Evolutionary conservation across 1,284 basidiomycete genomes (phyloP).

Genomic region (Leccinum colubrinum): DNA sequence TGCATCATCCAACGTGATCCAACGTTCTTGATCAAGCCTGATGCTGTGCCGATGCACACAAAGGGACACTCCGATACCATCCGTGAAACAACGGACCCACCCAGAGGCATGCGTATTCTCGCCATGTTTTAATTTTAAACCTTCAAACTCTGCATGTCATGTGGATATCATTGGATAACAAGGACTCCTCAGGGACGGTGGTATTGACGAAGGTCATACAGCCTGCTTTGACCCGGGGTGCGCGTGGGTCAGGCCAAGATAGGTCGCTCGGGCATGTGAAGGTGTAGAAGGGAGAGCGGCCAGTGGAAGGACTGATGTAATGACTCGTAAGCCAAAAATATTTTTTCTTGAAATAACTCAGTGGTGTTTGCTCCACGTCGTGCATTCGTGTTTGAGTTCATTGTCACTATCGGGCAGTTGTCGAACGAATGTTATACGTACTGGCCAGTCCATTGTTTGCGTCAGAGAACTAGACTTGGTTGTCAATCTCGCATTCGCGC

Average conservation of each 20-base stretch:
- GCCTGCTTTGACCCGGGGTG: not conserved
- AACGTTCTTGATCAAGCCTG: constrained; percentile 3
- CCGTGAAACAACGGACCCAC: not conserved
- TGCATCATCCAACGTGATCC: constrained; percentile 8
- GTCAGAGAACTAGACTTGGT: not conserved
- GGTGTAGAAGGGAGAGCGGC: not conserved
- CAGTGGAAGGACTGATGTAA: constrained; percentile 17
- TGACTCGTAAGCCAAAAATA: constrained; percentile 6
- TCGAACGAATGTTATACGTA: not conserved
- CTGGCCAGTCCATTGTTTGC: not conserved
- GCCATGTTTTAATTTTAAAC: not conserved
- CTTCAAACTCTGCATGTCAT: not conserved
- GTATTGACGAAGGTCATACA: not conserved
- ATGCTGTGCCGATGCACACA: not conserved
- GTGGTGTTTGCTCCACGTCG: not conserved
- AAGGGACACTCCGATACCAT: not conserved
- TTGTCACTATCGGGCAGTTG: not conserved
- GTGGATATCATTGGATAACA: constrained; percentile 1
- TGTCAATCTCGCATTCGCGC: constrained; percentile 85
- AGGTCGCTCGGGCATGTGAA: constrained; percentile 1
- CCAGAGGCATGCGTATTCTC: not conserved
- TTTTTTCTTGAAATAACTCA: constrained; percentile 6
- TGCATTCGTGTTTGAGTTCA: not conserved
- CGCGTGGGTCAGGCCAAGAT: constrained; percentile 1
- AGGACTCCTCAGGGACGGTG: not conserved